phyloP scores from a whole-genome alignment of 208 protist genomes.

The Trypanosoma theileri region DNA sequence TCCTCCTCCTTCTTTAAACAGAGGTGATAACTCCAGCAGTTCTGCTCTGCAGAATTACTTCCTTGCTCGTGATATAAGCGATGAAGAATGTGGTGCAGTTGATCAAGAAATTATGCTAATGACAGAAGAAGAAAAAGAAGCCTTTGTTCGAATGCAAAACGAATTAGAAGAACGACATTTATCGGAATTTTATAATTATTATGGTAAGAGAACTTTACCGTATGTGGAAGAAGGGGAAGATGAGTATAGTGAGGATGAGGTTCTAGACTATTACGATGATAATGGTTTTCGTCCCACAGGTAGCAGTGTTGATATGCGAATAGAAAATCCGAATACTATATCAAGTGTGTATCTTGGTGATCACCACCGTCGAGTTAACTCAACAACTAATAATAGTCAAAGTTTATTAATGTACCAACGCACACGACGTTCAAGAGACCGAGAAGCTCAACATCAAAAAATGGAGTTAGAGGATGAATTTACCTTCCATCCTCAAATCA shows the following conservation, averaged over 20 bases:
- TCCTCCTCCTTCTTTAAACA: neutral
- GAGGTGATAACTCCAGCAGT: neutral
- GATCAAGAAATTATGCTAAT: conserved; percentile 22
- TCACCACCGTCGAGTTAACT: neutral
- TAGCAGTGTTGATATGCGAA: neutral
- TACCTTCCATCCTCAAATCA: conserved; percentile 20
- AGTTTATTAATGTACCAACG: conserved; percentile 2
- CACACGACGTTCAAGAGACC: neutral
- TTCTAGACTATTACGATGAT: neutral
- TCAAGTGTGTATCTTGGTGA: neutral
- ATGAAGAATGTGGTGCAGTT: neutral
- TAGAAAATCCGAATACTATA: neutral
- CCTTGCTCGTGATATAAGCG: neutral
- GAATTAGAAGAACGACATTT: conserved; percentile 11
- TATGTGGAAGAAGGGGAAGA: neutral
- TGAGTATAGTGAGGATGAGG: neutral
- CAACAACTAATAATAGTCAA: neutral
- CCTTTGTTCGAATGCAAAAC: conserved; percentile 18
- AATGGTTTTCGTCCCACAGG: neutral
- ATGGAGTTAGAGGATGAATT: conserved; percentile 4
- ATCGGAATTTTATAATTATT: conserved; percentile 10
- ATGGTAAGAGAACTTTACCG: neutral
- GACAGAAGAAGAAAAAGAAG: conserved; percentile 22
- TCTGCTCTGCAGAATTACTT: conserved; percentile 9
- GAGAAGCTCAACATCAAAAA: neutral